phyloP scores from a whole-genome alignment of 2,329 filamentous ascomycete genomes.

The Colletotrichum spinosum region DNA sequence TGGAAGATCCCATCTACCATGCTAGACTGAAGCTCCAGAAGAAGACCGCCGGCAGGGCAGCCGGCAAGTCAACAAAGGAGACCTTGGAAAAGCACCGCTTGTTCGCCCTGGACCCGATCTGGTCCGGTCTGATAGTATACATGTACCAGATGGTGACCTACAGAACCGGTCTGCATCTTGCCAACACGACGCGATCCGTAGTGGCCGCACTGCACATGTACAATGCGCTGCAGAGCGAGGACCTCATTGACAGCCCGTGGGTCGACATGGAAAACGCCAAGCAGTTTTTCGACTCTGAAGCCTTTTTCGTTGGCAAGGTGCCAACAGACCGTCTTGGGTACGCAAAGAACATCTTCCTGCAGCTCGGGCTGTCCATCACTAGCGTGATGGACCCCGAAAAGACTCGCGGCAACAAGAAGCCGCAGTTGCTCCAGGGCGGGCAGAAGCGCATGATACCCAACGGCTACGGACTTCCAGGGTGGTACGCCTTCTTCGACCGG shows the following conservation, averaged over 20 bases:
- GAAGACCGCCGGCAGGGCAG: not conserved
- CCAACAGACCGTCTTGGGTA: not conserved
- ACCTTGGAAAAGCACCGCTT: not conserved
- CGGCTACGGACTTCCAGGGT: not conserved
- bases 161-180: not conserved
- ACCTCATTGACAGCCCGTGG: not conserved
- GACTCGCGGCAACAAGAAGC: not conserved
- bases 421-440: not conserved
- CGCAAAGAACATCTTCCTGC: not conserved
- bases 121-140: constrained; percentile 2
- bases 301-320: not conserved
- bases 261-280: not conserved
- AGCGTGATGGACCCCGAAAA: not conserved
- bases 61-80: not conserved
- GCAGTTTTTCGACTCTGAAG: not conserved
- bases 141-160: not conserved
- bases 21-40: not conserved
- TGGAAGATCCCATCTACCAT: constrained; percentile 5
- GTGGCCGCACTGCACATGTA: not conserved
- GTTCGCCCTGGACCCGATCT: not conserved
- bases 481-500: not conserved
- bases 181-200: constrained; percentile 1
- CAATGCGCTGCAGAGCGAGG: not conserved
- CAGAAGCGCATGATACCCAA: not conserved
- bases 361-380: not conserved